Evolutionary conservation across 192 early-diverging fungal species (phyloP), one percentile per base, ranked within the genome.

Genomic region (Polychytrium aggregatum): DNA sequence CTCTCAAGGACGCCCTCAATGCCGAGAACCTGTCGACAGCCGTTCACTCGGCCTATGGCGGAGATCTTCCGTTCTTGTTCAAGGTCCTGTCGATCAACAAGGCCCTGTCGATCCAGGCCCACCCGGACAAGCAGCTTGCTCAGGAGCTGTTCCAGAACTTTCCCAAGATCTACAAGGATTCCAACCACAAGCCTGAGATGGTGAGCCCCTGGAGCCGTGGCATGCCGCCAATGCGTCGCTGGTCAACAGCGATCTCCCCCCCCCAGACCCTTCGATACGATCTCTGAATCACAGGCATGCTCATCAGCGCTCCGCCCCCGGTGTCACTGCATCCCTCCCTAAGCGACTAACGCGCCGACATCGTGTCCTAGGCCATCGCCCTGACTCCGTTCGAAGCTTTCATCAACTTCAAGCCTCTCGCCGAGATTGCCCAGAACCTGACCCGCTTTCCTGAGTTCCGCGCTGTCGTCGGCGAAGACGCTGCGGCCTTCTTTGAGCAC

Each of bases 161-260:
- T 26, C 92, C 95, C n/a, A 53, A 82, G 10, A 52, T 87, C 10
- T 98, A 98, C 77, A 94, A 92, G 76, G 90, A 91, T 57, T 65
- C 65, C 4, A 91, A 94, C 65, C 83, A 92, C 57, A 90, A 96
- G 75, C 92, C 92, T 2, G 91, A 98, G 57, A 96, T 98, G 89
- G 67, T 69, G 29, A 3, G 48, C n/a, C n/a, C 5, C 40, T 9
- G 31, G 31, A 4, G n/a, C 7, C 7, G n/a, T 41, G n/a, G 56
- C 28, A 22, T 44, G 31, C 31, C 31, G 31, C n/a, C n/a, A n/a
- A n/a, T n/a, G n/a, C n/a, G n/a, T n/a, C n/a, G n/a, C n/a, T n/a
- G n/a, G n/a, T n/a, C n/a, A n/a, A n/a, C n/a, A n/a, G n/a, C n/a
- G n/a, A n/a, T n/a, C n/a, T n/a, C n/a, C n/a, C n/a, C n/a, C n/a